Evolutionary conservation across 257 asterid genomes (phyloP).

Genomic region (Mentha longifolia): DNA sequence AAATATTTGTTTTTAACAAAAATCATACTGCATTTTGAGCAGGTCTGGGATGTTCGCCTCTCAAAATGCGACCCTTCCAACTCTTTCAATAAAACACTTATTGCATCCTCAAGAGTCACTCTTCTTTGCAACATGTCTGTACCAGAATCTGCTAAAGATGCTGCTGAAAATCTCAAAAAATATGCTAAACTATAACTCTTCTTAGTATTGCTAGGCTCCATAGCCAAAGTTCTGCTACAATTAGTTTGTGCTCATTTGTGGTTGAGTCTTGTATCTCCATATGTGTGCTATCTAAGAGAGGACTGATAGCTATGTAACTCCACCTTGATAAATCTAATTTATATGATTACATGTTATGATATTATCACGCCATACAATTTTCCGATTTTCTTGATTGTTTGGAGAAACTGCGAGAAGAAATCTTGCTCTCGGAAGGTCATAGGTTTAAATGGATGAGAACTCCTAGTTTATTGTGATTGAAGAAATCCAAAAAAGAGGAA

Average conservation of each 20-base stretch:
- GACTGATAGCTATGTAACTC: slow-evolving; percentile 3
- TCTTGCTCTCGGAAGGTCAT: neutral
- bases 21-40: slow-evolving; percentile 27
- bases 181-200: slow-evolving; percentile 62
- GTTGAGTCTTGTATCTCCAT: slow-evolving; percentile 1
- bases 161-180: slow-evolving; percentile 55
- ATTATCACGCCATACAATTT: too few species aligned
- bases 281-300: neutral
- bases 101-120: slow-evolving; percentile 80
- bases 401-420: neutral
- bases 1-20: neutral
- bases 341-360: neutral
- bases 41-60: slow-evolving; percentile 85
- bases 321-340: neutral
- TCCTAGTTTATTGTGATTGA: neutral
- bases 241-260: slow-evolving; percentile 11
- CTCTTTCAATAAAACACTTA: slow-evolving; percentile 44
- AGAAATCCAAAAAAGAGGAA: neutral
- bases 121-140: slow-evolving; percentile 61
- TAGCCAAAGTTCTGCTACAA: neutral
- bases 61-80: slow-evolving; percentile 54
- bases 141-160: slow-evolving; percentile 61
- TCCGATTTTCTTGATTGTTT: neutral
- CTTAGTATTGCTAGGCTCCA: neutral
- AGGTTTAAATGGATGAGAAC: neutral